These are phyloP conservation scores for Polytolypa hystricis DNA, from an alignment of 2,329 filamentous ascomycete species.

Conservation along the genomic window DNA sequence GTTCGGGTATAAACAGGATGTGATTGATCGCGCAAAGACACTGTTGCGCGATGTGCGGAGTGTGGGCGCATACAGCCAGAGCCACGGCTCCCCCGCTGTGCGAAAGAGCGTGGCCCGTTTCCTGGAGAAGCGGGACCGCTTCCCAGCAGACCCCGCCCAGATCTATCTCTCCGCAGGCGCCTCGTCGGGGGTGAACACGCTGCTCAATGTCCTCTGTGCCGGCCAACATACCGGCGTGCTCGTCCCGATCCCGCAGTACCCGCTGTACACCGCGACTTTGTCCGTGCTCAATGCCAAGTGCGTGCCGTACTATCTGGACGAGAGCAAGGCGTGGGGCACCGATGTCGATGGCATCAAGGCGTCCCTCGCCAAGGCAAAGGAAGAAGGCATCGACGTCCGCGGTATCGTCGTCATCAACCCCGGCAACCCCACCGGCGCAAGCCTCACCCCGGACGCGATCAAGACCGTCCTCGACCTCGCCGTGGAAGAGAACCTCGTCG, in stretches of 20 bases:
- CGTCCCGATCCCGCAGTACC: slow-evolving; percentile 94
- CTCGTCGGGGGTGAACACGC: slow-evolving; percentile 87
- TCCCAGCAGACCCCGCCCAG: slow-evolving; percentile 64
- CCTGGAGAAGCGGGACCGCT: slow-evolving; percentile 85
- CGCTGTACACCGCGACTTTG: slow-evolving; percentile 89
- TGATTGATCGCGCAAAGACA: slow-evolving; percentile 69
- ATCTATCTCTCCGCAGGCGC: slow-evolving; percentile 90
- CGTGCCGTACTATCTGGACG: slow-evolving; percentile 90
- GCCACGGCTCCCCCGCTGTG: slow-evolving; percentile 75
- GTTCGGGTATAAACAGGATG: slow-evolving; percentile 83
- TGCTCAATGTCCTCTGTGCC: slow-evolving; percentile 80
- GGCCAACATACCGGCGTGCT: slow-evolving; percentile 68
- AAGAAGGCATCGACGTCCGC: slow-evolving; percentile 72
- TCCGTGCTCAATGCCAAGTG: slow-evolving; percentile 72
- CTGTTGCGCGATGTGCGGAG: slow-evolving; percentile 76
- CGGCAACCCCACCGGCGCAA: slow-evolving; percentile 91
- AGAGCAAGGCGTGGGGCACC: slow-evolving; percentile 77
- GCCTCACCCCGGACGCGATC: slow-evolving; percentile 67
- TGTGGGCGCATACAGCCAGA: slow-evolving; percentile 93
- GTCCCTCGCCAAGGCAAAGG: slow-evolving; percentile 62
- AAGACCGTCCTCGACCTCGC: slow-evolving; percentile 79
- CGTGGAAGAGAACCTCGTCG: slow-evolving; percentile 69
- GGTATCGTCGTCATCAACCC: slow-evolving; percentile 97
- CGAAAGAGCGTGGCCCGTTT: slow-evolving; percentile 84
- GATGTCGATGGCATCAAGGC: slow-evolving; percentile 66